Evolutionary conservation across 768 basidiomycete genomes (phyloP).

Genomic region (Thelephora aurantiotincta): DNA sequence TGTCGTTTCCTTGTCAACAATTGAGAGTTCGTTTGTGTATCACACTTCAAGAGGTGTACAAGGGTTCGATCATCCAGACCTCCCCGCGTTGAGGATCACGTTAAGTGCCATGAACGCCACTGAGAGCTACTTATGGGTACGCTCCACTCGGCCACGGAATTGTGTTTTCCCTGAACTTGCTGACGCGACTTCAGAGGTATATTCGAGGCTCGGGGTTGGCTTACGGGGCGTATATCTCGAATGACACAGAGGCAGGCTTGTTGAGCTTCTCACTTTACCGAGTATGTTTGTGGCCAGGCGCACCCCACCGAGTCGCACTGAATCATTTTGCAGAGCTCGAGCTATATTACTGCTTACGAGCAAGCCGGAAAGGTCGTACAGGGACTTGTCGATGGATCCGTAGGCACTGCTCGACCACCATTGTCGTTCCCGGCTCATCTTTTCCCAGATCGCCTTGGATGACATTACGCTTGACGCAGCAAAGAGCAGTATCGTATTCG

Average conservation of each 20-base stretch:
- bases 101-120: slow-evolving; percentile 82
- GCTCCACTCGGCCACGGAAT: not conserved
- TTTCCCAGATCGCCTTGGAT: slow-evolving; percentile 58
- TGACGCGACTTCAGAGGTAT: slow-evolving; percentile 37
- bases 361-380: slow-evolving; percentile 68
- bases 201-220: slow-evolving; percentile 93
- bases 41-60: slow-evolving; percentile 68
- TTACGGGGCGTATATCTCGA: slow-evolving; percentile 69
- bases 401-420: slow-evolving; percentile 21
- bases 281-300: slow-evolving; percentile 24
- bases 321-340: slow-evolving; percentile 46
- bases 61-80: slow-evolving; percentile 73
- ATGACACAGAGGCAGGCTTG: slow-evolving; percentile 69
- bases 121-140: slow-evolving; percentile 90
- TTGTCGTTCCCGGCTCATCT: slow-evolving; percentile 2
- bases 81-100: slow-evolving; percentile 76
- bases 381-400: slow-evolving; percentile 72
- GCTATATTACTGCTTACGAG: slow-evolving; percentile 63
- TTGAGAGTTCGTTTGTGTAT: slow-evolving; percentile 81
- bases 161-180: slow-evolving; percentile 1
- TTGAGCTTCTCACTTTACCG: slow-evolving; percentile 69
- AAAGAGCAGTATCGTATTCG: slow-evolving; percentile 83
- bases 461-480: slow-evolving; percentile 77
- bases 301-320: not conserved
- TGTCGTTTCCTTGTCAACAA: slow-evolving; percentile 81